Evolutionary conservation across 2,329 filamentous ascomycete species (phyloP).

Genomic region (Pseudogymnoascus sp.): DNA sequence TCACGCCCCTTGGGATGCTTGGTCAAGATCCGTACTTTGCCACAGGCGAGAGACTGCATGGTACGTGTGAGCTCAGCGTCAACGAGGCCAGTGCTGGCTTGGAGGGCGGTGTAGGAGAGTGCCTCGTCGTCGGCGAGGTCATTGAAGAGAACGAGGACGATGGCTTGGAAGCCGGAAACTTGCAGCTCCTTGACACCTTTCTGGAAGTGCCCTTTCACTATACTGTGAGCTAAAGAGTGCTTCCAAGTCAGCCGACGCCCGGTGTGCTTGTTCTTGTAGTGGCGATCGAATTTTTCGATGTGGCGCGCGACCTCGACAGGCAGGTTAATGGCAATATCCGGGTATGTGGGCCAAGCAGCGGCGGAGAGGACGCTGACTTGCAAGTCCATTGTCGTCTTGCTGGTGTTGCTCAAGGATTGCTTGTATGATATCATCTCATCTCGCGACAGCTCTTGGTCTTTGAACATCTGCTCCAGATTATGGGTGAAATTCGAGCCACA

Average conservation of each 20-base stretch:
- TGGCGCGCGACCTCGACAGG: constrained; percentile 69
- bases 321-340: constrained; percentile 58
- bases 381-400: constrained; percentile 57
- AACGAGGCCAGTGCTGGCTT: constrained; percentile 64
- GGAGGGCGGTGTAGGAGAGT: constrained; percentile 69
- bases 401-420: constrained; percentile 47
- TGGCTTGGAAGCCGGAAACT: constrained; percentile 85
- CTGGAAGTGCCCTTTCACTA: constrained; percentile 72
- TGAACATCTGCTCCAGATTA: constrained; percentile 99
- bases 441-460: constrained; percentile 86
- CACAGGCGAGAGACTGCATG: constrained; percentile 89
- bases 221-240: constrained; percentile 84
- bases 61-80: constrained; percentile 79
- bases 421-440: constrained; percentile 93
- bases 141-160: constrained; percentile 88
- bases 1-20: constrained; percentile 85
- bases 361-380: constrained; percentile 86
- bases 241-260: constrained; percentile 87
- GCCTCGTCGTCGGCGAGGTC: constrained; percentile 52
- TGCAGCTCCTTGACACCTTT: constrained; percentile 80
- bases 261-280: constrained; percentile 85
- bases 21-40: constrained; percentile 71
- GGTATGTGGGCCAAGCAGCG: constrained; percentile 87
- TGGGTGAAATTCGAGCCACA: constrained; percentile 93
- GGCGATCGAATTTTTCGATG: constrained; percentile 71